These are phyloP conservation scores for Halenospora varia DNA, from an alignment of 495 filamentous ascomycete species.

Conservation along the genomic window DNA sequence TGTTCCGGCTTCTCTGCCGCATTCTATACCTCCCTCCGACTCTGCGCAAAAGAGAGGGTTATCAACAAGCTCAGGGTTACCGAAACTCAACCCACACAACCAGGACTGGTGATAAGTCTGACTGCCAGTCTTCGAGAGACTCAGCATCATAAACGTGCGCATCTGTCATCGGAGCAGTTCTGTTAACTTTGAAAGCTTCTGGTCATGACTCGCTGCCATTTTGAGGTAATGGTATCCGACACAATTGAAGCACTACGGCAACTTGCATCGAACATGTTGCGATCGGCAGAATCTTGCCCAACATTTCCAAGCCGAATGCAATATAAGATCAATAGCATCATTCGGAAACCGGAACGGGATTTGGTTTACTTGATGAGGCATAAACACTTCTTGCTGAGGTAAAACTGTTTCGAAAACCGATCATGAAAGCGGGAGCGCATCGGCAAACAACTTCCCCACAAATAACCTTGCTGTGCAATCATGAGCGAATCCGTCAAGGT, in stretches of 20 bases:
- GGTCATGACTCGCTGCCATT: neutral
- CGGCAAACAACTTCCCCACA: no score
- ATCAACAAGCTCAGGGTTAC: neutral
- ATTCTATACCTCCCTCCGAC: neutral
- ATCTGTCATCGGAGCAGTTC: neutral
- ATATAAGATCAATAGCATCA: neutral
- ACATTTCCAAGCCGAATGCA: no score
- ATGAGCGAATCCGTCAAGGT: neutral
- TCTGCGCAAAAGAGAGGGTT: neutral
- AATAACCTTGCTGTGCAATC: neutral
- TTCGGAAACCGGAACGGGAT: neutral
- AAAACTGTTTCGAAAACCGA: no score
- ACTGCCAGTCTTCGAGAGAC: no score
- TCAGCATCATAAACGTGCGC: neutral
- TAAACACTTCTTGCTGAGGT: neutral
- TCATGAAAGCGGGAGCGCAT: no score
- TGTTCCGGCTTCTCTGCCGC: neutral
- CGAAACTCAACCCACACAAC: neutral
- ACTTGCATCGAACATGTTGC: neutral
- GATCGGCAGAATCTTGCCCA: neutral
- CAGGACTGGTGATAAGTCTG: no score
- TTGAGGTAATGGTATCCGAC: no score
- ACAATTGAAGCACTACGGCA: neutral
- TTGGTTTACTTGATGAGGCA: neutral
- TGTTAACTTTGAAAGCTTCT: neutral